These are phyloP conservation scores for Tetrahymena elliotti DNA, from an alignment of 73 alveolate species.

Conservation along the genomic window DNA sequence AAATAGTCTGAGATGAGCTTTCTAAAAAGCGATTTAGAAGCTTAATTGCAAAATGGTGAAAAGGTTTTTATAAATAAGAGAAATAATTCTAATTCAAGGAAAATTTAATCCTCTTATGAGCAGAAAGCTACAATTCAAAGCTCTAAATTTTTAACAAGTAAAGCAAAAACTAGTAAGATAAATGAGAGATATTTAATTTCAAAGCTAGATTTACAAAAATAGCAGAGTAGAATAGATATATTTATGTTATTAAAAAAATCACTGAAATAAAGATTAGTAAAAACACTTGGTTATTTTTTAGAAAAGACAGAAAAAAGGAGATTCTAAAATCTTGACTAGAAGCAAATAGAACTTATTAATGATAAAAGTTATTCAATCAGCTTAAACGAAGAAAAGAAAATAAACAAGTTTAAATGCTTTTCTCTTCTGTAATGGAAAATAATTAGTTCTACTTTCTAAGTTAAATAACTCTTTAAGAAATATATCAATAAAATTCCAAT, in stretches of 20 bases:
- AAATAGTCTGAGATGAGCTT: neutral
- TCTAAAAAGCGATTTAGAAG: neutral
- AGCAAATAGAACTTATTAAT: neutral
- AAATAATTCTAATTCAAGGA: neutral
- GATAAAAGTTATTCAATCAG: neutral
- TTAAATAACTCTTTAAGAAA: neutral
- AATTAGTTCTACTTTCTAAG: neutral
- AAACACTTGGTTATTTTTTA: neutral
- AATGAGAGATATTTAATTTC: neutral
- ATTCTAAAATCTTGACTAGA: neutral
- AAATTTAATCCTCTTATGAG: neutral
- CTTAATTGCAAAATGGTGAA: neutral
- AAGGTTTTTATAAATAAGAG: neutral
- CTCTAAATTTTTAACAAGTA: neutral
- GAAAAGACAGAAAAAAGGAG: neutral
- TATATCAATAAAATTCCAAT: neutral
- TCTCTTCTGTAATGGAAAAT: neutral
- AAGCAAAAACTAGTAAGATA: neutral
- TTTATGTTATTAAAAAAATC: neutral
- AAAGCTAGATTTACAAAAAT: neutral
- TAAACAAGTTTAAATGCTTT: neutral
- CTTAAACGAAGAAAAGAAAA: neutral
- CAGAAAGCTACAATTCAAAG: neutral
- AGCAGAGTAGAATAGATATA: neutral
- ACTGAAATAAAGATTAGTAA: neutral